Base-by-base conservation (phyloP, 2,329 filamentous ascomycete species). In the Gnomoniopsis sp. region DNA sequence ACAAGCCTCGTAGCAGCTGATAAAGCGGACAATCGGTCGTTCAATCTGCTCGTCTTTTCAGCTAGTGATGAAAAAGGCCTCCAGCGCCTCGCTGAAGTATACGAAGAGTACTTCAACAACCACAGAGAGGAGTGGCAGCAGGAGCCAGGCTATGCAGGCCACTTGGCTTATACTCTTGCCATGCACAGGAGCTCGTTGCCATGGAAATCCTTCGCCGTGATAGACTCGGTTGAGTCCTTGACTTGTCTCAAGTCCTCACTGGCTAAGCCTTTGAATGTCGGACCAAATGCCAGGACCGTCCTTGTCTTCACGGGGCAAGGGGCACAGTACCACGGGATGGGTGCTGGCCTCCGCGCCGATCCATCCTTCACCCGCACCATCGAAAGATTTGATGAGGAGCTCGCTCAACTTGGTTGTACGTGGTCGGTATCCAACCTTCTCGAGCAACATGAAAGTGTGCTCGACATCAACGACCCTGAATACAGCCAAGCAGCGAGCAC, bases 281-380 rank as follows among this genome's bases (percentile, higher is more conserved):
- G 30, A 3, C 22, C 30, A 6, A 44, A 48, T 6, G 10, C 2
- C 4, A 44, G 65, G 4, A 21, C 56, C 12, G 52, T 26, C 3
- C 11, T 54, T 4, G 33, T 54, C 1, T 74, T 72, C 60, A 71
- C 70, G 3, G 71, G 71, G 11, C 70, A 73, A 52, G 71, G 71
- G 8, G 70, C 70, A 4, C 70, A 72, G 60, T 72, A 66, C 64
- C 51, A 38, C 36, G 59, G 60, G 15, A 70, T 69, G 68, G 67
- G 66, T 7, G 47, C 58, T 6, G 64, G 66, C 38, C 61, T 68
- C 17, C 48, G 61, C 2, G 47, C 57, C 3, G 62, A 62, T 43
- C 62, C 66, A 2, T 49, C 66, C 44, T 66, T 66, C 53, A 53
- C 60, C 36, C 14, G 41, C 12, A 63, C 56, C 7, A 59, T 70